phyloP scores from a whole-genome alignment of 495 filamentous ascomycete genomes.

The Penicillium salamii region DNA sequence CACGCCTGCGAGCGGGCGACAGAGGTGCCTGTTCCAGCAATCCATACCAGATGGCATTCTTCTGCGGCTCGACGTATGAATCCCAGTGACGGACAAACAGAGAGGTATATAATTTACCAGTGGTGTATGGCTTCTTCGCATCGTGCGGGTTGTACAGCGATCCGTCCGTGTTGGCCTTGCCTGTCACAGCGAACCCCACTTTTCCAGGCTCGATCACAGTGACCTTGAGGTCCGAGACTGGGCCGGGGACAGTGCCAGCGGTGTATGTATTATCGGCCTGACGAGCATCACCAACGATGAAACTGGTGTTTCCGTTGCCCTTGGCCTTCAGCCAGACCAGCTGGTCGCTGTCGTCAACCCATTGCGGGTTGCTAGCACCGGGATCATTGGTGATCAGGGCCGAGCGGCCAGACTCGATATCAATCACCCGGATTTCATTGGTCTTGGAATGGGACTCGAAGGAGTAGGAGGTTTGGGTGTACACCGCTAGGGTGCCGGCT shows the following conservation, averaged over 20 bases:
- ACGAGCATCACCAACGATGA: conserved; percentile 58
- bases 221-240: conserved; percentile 73
- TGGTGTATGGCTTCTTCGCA: conserved; percentile 49
- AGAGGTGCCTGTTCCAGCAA: conserved; percentile 51
- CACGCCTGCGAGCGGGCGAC: conserved; percentile 31
- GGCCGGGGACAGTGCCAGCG: conserved; percentile 61
- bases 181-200: conserved; percentile 68
- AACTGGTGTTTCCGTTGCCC: conserved; percentile 64
- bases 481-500: conserved; percentile 66
- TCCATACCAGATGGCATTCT: conserved; percentile 70
- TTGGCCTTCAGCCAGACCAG: conserved; percentile 64
- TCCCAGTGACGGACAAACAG: conserved; percentile 66
- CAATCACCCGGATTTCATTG: conserved; percentile 70
- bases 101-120: conserved; percentile 52
- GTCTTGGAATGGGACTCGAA: conserved; percentile 77
- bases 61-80: conserved; percentile 57
- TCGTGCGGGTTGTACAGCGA: conserved; percentile 54
- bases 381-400: conserved; percentile 62
- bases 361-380: conserved; percentile 66
- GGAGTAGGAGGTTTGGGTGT: conserved; percentile 74
- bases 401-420: conserved; percentile 66
- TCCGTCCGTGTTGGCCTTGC: conserved; percentile 54
- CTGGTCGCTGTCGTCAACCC: conserved; percentile 64
- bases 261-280: conserved; percentile 55
- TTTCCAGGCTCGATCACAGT: conserved; percentile 57